Conservation (phyloP, 225 moss, liverwort and hornwort species). For the Takakia lepidozioides region DNA sequence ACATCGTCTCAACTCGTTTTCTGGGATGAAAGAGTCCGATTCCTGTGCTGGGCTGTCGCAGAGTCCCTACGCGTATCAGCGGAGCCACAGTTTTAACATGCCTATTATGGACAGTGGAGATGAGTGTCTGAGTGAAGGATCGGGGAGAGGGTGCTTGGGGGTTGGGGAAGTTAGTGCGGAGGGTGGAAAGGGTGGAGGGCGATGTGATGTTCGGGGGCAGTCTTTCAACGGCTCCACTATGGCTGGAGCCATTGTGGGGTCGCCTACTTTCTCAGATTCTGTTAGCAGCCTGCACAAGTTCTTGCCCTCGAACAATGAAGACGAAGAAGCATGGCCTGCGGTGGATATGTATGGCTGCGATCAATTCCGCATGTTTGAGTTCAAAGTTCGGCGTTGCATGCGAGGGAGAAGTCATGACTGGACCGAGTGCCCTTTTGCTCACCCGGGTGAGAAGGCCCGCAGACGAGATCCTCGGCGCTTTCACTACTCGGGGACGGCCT, state of each 20-base stretch:
- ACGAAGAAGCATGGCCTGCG: conserved; percentile 87
- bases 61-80: conserved; percentile 36
- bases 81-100: conserved; percentile 79
- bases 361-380: conserved; percentile 99
- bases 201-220: conserved; percentile 30
- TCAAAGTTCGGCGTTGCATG: conserved; percentile 99
- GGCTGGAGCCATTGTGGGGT: conserved; percentile 41
- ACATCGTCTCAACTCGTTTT: conserved; percentile 70
- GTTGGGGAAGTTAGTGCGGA: conserved; percentile 41
- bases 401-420: conserved; percentile 97
- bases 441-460: conserved; percentile 95
- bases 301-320: conserved; percentile 91
- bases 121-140: conserved; percentile 51
- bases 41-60: conserved; percentile 27
- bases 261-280: conserved; percentile 71
- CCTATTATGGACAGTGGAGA: conserved; percentile 47
- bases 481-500: conserved; percentile 95
- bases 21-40: conserved; percentile 52
- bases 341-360: conserved; percentile 97
- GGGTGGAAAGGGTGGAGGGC: conserved; percentile 32
- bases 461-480: conserved; percentile 93
- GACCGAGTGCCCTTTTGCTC: conserved; percentile 99
- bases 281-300: conserved; percentile 61
- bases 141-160: conserved; percentile 22
- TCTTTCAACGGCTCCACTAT: conserved; percentile 35